Percentiles rank a stretch among this genome's conserved stretches.
Conservation (phyloP, 148 eudicot species). For the Salicornia ramosissima region DNA sequence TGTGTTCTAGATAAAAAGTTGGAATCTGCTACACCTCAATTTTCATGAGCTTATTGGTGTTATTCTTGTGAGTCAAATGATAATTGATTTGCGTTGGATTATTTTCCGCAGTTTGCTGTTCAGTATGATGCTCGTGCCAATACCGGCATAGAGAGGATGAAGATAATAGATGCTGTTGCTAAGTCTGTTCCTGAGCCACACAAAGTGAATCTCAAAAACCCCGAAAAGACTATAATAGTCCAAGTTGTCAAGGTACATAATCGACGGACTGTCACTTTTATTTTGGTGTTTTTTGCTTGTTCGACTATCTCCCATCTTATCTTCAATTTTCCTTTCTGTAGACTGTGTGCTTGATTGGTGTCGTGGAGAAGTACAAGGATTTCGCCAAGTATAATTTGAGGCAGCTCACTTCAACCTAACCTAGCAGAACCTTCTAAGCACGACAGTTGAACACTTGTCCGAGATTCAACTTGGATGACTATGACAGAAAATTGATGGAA, state of each 20-base stretch:
- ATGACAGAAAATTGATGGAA: background rate
- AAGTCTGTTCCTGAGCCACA: slow-evolving; percentile 79
- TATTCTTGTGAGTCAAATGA: slow-evolving; percentile 8
- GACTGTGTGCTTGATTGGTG: slow-evolving; percentile 93
- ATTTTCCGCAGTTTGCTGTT: slow-evolving; percentile 68
- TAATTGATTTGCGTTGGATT: background rate
- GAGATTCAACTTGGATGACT: background rate
- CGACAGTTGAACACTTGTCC: background rate
- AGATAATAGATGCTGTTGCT: slow-evolving; percentile 83
- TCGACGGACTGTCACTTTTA: background rate
- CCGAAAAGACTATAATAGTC: slow-evolving; percentile 77
- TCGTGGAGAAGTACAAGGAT: slow-evolving; percentile 94
- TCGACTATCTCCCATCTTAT: background rate
- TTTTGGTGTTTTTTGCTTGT: too few species aligned
- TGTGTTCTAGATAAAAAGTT: background rate
- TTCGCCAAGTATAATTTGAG: slow-evolving; percentile 81
- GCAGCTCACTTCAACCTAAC: slow-evolving; percentile 56
- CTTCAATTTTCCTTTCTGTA: slow-evolving; percentile 28
- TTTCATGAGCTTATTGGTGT: background rate
- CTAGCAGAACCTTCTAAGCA: background rate
- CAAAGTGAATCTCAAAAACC: slow-evolving; percentile 90
- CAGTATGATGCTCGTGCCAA: slow-evolving; percentile 93
- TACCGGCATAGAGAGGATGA: slow-evolving; percentile 80
- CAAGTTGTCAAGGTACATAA: slow-evolving; percentile 74
- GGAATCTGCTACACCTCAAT: background rate